Base-by-base conservation (phyloP, 2,329 filamentous ascomycete genomes). In the Phyllosticta capitalensis region DNA sequence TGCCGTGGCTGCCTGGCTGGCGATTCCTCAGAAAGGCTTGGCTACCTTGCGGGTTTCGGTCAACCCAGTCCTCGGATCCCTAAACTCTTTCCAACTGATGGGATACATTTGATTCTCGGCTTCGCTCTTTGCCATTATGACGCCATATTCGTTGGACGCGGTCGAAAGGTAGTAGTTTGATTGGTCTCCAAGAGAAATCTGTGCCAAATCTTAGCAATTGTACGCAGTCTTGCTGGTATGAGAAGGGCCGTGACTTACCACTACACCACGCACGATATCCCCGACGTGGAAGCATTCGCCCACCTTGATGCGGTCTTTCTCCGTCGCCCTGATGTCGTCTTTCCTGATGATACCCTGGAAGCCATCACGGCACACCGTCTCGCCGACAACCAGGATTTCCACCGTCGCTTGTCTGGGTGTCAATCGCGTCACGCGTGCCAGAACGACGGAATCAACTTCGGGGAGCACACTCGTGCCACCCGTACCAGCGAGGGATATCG, bases 131-230 rank as follows among this genome's bases (percentile, higher is more conserved):
- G 92, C 94, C 85, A 97, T 89, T 48, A 99, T 89, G 61, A 97
- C 92, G 2, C 94, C 94, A 49, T 95, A 79, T 71, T 95, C 89
- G 73, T 99, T 97, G 65, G 84, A 84, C 26, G 91, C 90, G 1
- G 94, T 99, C 24, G 87, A 89, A n/a, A 95, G 81, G 72, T 96
- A 99, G 72, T 97, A 99, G 68, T 90, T 95, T 55, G 88, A 85
- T 76, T 97, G 92, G 71, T 99, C 94, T 45, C 94, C 94, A 14
- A 97, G 76, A 7, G 89, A 94, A 61, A 95, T 94, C 85, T 88
- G 55, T 21, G 5, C 6, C 14, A 19, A n/a, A 9, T 2, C 21
- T 26, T 9, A 60, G 52, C 50, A 28, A 21, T 20, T 19, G 1
- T 2, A 14, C 17, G 10, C 12, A 38, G 30, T 19, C 9, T 7